Evolutionary conservation across 2,329 filamentous ascomycete genomes (phyloP).

Genomic region (Metarhizium rileyi): DNA sequence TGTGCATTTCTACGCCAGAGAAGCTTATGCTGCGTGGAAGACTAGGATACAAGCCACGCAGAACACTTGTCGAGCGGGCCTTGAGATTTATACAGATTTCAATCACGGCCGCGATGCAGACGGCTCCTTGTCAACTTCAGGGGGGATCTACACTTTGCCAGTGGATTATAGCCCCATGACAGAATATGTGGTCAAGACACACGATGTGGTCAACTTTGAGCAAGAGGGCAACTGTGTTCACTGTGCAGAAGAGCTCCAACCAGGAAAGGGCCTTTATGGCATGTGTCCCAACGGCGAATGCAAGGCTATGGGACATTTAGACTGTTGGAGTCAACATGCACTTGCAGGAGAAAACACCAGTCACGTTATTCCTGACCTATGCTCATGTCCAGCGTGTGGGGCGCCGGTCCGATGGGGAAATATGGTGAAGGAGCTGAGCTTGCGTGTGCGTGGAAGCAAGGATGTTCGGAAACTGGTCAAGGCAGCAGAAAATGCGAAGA

Average conservation of each 20-base stretch:
- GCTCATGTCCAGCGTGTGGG: slow-evolving; percentile 62
- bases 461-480: slow-evolving; percentile 62
- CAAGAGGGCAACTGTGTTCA: slow-evolving; percentile 45
- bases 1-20: slow-evolving; percentile 65
- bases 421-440: slow-evolving; percentile 72
- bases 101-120: slow-evolving; percentile 14
- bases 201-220: slow-evolving; percentile 45
- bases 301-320: slow-evolving; percentile 47
- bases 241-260: slow-evolving; percentile 35
- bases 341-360: slow-evolving; percentile 27
- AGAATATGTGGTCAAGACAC: slow-evolving; percentile 45
- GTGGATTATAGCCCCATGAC: slow-evolving; percentile 46
- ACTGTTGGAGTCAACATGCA: slow-evolving; percentile 48
- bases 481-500: slow-evolving; percentile 26
- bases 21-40: slow-evolving; percentile 62
- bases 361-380: slow-evolving; percentile 55
- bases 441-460: slow-evolving; percentile 60
- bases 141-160: slow-evolving; percentile 44
- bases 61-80: slow-evolving; percentile 34
- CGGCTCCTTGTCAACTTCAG: slow-evolving; percentile 11
- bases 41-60: slow-evolving; percentile 41
- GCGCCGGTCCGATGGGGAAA: slow-evolving; percentile 57
- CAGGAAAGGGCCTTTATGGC: slow-evolving; percentile 42
- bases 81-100: slow-evolving; percentile 51
- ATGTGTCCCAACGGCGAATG: slow-evolving; percentile 46